phyloP scores from a whole-genome alignment of 2,329 filamentous ascomycete genomes.

The Achaetomium macrosporum region DNA sequence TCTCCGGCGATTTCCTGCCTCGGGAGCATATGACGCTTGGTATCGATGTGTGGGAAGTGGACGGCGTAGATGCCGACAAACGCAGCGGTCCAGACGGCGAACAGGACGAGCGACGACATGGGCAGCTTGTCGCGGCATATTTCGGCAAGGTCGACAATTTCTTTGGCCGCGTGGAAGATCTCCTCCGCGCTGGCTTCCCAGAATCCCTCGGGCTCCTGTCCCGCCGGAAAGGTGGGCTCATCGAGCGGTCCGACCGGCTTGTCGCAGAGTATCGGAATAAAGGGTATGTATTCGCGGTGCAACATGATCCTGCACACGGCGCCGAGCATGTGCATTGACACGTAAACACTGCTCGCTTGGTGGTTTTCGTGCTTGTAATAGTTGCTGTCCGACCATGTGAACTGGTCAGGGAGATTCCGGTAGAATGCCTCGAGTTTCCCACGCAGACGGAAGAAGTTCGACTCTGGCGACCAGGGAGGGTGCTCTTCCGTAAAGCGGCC shows the following conservation, averaged over 20 bases:
- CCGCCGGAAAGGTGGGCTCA: conserved; percentile 46
- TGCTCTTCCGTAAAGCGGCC: conserved; percentile 44
- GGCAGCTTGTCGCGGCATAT: conserved; percentile 58
- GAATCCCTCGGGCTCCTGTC: conserved; percentile 46
- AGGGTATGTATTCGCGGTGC: conserved; percentile 63
- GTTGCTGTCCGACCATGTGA: conserved; percentile 55
- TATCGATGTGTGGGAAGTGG: conserved; percentile 65
- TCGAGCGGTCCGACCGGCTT: conserved; percentile 53
- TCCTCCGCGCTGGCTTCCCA: conserved; percentile 58
- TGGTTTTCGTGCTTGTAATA: conserved; percentile 61
- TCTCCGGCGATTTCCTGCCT: conserved; percentile 31
- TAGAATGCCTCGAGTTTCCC: conserved; percentile 49
- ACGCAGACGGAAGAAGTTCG: conserved; percentile 50
- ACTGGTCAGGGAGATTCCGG: conserved; percentile 46
- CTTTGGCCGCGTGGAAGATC: conserved; percentile 56
- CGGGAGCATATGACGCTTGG: conserved; percentile 44
- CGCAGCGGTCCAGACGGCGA: conserved; percentile 60
- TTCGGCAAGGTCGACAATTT: conserved; percentile 59
- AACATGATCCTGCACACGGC: conserved; percentile 62
- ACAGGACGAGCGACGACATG: conserved; percentile 62
- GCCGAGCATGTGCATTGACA: conserved; percentile 61
- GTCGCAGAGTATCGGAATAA: conserved; percentile 52
- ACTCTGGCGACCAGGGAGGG: conserved; percentile 55
- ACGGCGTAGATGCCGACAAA: conserved; percentile 61
- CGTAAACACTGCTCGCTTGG: conserved; percentile 57